Evolutionary conservation across 2,329 filamentous ascomycete species (phyloP), one percentile per base, ranked within the genome.

Genomic region (Fusarium decemcellulare): DNA sequence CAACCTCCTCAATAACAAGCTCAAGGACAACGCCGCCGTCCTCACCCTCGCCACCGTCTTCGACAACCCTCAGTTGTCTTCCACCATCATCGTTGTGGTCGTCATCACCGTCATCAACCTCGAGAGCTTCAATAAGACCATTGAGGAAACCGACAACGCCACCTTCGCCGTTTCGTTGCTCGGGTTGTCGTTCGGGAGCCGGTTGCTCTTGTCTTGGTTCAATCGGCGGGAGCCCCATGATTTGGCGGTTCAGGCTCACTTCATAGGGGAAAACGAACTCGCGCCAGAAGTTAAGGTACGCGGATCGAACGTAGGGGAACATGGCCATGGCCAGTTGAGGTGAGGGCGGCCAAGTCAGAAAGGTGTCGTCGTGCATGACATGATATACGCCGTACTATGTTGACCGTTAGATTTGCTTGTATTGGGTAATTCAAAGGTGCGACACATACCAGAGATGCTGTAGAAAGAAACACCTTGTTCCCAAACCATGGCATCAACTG

Each of bases 291-390:
- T 79, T 80, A 64, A 81, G 80, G 73, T 89, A 87, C 9, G 83
- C 67, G 43, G 78, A 78, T 36, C 80, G 80, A 5, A 83, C 74
- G 44, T 82, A 83, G 0, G 87, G 87, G 65, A 88, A 83, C 4
- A 85, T 65, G 2, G 83, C 79, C 54, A 88, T 76, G n/a, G 82
- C 84, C 62, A 86, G 83, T 40, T 83, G 80, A 1, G 86, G 84
- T 1, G 86, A 85, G 0, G 86, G 87, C 1, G 87, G 87, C 87
- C 87, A 89, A 14, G 76, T 73, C 18, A 85, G 77, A 50, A 84
- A 79, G n/a, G 82, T 74, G 32, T 82, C 78, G 42, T 86, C 79
- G 44, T 83, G 80, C 56, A 83, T 79, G 37, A 84, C 73, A 29
- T 85, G 81, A 36, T 82, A 80, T 11, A 83, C 80, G 52, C 82